Percentiles rank a stretch among this genome's conserved stretches.
Conservation (phyloP, 352 stramenopile species). For the Globisporangium cederbergense region DNA sequence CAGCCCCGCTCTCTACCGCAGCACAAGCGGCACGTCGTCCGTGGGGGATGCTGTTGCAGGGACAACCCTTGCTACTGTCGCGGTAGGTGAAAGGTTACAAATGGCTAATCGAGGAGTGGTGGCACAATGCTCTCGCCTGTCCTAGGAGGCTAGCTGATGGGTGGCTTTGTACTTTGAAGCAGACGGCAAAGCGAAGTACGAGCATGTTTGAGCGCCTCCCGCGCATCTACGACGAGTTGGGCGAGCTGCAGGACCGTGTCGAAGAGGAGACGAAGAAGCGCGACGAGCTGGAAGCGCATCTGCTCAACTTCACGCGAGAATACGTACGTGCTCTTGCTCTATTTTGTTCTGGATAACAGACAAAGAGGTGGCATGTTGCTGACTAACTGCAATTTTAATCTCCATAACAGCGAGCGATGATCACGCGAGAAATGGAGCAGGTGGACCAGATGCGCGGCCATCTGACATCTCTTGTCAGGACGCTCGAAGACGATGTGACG, state of each 20-base stretch:
- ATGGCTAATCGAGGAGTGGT: neutral
- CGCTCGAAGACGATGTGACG: slow-evolving; percentile 54
- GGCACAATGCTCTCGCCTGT: neutral
- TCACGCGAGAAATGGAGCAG: slow-evolving; percentile 47
- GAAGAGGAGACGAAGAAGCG: slow-evolving; percentile 71
- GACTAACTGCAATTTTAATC: neutral
- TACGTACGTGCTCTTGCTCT: slow-evolving; percentile 26
- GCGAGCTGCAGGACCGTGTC: slow-evolving; percentile 59
- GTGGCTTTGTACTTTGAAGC: neutral
- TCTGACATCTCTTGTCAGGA: slow-evolving; percentile 54
- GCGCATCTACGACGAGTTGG: slow-evolving; percentile 64
- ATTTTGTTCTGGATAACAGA: too few species aligned
- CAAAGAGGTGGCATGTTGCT: neutral
- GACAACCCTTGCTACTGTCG: neutral
- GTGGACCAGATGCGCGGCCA: slow-evolving; percentile 51
- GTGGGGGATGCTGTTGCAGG: slow-evolving; percentile 7
- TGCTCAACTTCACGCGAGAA: slow-evolving; percentile 61
- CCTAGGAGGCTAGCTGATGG: neutral
- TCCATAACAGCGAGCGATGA: slow-evolving; percentile 32
- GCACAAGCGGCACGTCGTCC: slow-evolving; percentile 14
- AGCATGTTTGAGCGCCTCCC: slow-evolving; percentile 69
- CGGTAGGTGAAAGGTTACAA: slow-evolving; percentile 1
- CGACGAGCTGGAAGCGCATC: slow-evolving; percentile 59
- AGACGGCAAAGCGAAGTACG: slow-evolving; percentile 27
- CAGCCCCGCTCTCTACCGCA: slow-evolving; percentile 14